These are phyloP conservation scores for Boletus edulis DNA, from an alignment of 768 basidiomycete genomes.

Conservation along the genomic window DNA sequence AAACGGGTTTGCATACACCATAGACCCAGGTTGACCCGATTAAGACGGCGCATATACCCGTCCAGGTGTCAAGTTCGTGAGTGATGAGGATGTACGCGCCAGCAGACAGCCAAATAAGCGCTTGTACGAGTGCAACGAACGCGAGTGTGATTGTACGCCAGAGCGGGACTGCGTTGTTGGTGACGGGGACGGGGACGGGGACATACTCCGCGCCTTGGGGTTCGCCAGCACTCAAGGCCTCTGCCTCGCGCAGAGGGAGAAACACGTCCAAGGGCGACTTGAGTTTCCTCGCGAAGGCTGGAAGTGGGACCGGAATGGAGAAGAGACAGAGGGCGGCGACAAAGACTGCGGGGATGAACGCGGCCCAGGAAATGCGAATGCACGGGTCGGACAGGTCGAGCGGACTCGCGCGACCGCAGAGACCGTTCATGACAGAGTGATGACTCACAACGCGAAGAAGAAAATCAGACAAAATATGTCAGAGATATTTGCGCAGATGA, in stretches of 20 bases:
- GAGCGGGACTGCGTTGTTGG: slow-evolving; percentile 36
- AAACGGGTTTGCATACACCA: slow-evolving; percentile 52
- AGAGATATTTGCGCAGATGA: neutral
- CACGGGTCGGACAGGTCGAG: slow-evolving; percentile 46
- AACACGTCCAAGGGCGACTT: slow-evolving; percentile 35
- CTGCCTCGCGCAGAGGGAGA: slow-evolving; percentile 55
- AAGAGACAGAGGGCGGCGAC: slow-evolving; percentile 43
- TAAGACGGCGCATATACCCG: slow-evolving; percentile 42
- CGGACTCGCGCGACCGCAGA: slow-evolving; percentile 13
- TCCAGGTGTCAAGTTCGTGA: slow-evolving; percentile 34
- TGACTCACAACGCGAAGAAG: too few relatives aligned
- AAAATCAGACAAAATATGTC: too few relatives aligned
- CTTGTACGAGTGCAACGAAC: slow-evolving; percentile 53
- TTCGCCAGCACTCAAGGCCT: slow-evolving; percentile 38
- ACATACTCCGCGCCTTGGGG: neutral
- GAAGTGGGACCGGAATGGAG: slow-evolving; percentile 31
- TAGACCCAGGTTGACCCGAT: slow-evolving; percentile 65
- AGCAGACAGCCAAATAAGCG: slow-evolving; percentile 56
- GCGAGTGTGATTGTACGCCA: slow-evolving; percentile 63
- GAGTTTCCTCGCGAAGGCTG: slow-evolving; percentile 17
- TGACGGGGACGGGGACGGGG: neutral
- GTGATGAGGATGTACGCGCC: slow-evolving; percentile 53
- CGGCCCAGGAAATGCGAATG: slow-evolving; percentile 51
- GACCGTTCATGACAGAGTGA: slow-evolving; percentile 5
- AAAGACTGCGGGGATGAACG: slow-evolving; percentile 45